These are phyloP conservation scores for Casuarina cunninghamiana DNA, from an alignment of 306 rosid species.

Conservation along the genomic window DNA sequence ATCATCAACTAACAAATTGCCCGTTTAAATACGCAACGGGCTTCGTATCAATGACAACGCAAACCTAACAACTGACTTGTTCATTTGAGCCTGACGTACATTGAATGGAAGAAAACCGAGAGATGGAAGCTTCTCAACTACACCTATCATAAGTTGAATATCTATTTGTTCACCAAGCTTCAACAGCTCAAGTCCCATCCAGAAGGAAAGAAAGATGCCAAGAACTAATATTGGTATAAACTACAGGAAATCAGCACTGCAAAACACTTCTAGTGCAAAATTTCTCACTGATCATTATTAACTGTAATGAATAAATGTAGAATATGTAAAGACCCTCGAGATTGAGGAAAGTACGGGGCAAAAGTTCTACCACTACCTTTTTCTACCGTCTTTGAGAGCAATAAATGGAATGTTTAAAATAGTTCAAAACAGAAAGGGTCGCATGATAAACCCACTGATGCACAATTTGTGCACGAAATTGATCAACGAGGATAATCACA, in stretches of 20 bases:
- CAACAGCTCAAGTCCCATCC: not conserved
- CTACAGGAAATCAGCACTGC: not conserved
- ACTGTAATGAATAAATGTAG: not conserved
- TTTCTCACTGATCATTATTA: not conserved
- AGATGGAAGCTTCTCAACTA: not conserved
- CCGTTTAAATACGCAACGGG: not conserved
- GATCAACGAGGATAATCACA: not conserved
- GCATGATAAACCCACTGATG: not conserved
- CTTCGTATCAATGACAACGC: not conserved
- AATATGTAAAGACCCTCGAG: not conserved
- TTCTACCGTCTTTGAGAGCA: not conserved
- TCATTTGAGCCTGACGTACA: not conserved
- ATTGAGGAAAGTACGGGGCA: not conserved
- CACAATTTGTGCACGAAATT: conserved; percentile 1
- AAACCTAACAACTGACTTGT: not conserved
- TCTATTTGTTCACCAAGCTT: not conserved
- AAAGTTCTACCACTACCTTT: not conserved
- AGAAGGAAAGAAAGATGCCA: not conserved
- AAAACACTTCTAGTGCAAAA: not conserved
- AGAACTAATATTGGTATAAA: not conserved
- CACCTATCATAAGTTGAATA: not conserved
- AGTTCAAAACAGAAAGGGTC: not conserved
- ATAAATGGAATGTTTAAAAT: not conserved
- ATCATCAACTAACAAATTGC: not conserved
- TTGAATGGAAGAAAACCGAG: not conserved